Base-by-base conservation (phyloP, 1,139 yeast genomes). In the Saccharomycopsis crataegensis region DNA sequence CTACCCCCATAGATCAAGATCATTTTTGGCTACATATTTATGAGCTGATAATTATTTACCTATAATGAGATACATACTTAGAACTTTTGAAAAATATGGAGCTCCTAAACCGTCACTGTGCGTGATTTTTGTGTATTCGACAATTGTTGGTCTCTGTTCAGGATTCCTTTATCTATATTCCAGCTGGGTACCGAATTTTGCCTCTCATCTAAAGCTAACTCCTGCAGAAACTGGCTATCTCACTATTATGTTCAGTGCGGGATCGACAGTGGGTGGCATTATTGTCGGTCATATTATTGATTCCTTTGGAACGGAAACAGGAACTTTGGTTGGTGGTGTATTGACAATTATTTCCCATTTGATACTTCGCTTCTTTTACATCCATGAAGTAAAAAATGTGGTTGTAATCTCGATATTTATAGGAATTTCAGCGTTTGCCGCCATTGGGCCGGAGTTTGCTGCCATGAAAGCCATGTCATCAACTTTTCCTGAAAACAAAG, bases 141-240 rank as follows among this genome's bases (percentile, higher is more conserved):
- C 52, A n/a, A 56, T 76, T 6, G 77, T 74, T 3, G 73, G 80
- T 0, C 57, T 76, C 40, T 79, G 79, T 1, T 71, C 89, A 2
- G 91, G 93, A 0, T 83, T 91, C 1, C 86, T 88, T 0, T 85
- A 84, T 62, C 69, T 83, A 28, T 86, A 81, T 63, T 86, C 91
- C 1, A 79, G 80, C 12, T 86, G 81, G 64, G 80, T 88, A 2
- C 91, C 91, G 1, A 90, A 85, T 63, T 68, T 85, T 59, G 74
- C 83, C 38, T 70, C 73, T 43, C 70, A 74, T 58, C 78, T 85
- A 41, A 77, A 80, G 0, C 71, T 85, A 38, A 76, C 83, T 0
- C 76, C 85, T 0, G 71, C 79, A 0, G 80, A 79, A 59, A 78
- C 89, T 7, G 86, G 89, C 2, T 75, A 78, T 16, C 72, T 86